A percentile compares a stretch with the other conserved stretches of the same genome.
Evolutionary conservation across 2,329 filamentous ascomycete genomes (phyloP).

Genomic region (Diaporthe citri): DNA sequence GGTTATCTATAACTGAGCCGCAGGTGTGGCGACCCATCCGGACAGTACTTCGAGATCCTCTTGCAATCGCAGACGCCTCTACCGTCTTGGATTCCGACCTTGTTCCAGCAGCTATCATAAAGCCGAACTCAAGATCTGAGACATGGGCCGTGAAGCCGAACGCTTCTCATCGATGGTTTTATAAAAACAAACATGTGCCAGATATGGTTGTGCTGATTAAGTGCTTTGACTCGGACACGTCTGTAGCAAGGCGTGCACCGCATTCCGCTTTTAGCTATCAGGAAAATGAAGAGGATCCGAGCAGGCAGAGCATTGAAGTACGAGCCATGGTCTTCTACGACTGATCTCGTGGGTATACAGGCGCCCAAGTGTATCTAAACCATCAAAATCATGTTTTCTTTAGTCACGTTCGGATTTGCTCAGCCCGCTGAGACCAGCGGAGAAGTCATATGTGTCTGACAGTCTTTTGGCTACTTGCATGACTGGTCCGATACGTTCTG

Average conservation of each 20-base stretch:
- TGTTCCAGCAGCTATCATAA: slow-evolving; percentile 52
- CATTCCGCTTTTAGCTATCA: slow-evolving; percentile 45
- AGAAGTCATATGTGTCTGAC: too few relatives aligned
- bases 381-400: neutral
- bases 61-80: slow-evolving; percentile 55
- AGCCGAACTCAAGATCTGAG: slow-evolving; percentile 44
- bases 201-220: slow-evolving; percentile 71
- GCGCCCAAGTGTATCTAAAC: too few relatives aligned
- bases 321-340: slow-evolving; percentile 33
- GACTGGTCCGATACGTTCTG: too few relatives aligned
- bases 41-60: slow-evolving; percentile 58
- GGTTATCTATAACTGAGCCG: neutral
- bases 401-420: neutral
- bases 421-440: neutral
- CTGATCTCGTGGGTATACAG: neutral
- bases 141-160: slow-evolving; percentile 34
- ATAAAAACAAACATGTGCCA: slow-evolving; percentile 62
- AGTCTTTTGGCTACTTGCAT: too few relatives aligned
- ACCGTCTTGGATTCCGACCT: slow-evolving; percentile 56
- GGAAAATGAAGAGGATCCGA: slow-evolving; percentile 51
- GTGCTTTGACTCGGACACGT: slow-evolving; percentile 66
- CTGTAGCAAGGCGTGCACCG: slow-evolving; percentile 47
- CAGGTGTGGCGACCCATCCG: slow-evolving; percentile 62
- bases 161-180: slow-evolving; percentile 58
- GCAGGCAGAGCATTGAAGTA: slow-evolving; percentile 40